phyloP scores from a whole-genome alignment of 345 rosid species.

The Lepidium africanum region DNA sequence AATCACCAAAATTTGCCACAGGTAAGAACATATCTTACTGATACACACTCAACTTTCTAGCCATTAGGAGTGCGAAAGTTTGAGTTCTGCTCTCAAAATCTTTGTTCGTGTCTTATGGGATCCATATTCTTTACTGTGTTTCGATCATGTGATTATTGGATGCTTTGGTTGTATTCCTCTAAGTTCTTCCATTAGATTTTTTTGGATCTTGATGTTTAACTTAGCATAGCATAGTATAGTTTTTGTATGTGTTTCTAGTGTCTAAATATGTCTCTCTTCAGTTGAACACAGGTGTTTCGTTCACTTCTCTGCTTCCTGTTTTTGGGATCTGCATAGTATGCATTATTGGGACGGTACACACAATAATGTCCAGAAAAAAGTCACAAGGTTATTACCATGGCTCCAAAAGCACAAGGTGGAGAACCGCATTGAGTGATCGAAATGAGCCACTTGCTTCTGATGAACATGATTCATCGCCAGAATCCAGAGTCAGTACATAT shows the following conservation, averaged over 20 bases:
- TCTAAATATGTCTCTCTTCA: slow-evolving; percentile 4
- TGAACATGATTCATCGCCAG: background rate
- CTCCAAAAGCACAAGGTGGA: slow-evolving; percentile 24
- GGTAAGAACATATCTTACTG: slow-evolving; percentile 10
- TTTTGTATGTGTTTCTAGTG: background rate
- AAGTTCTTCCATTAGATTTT: background rate
- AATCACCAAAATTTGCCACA: background rate
- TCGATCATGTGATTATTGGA: background rate
- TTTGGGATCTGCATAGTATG: slow-evolving; percentile 19
- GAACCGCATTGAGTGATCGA: slow-evolving; percentile 11
- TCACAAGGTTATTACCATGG: background rate
- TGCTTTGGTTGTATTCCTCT: background rate
- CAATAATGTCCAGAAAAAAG: background rate
- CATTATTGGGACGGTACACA: slow-evolving; percentile 5
- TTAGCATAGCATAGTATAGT: background rate
- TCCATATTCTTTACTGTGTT: background rate
- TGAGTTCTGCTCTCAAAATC: background rate
- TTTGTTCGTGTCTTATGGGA: background rate
- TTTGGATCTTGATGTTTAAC: background rate
- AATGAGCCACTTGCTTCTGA: slow-evolving; percentile 17
- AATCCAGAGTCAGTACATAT: background rate
- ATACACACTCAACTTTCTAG: background rate
- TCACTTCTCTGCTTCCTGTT: slow-evolving; percentile 17
- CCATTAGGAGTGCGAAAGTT: background rate
- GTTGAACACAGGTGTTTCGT: slow-evolving; percentile 18